Evolutionary conservation across 2,329 filamentous ascomycete species (phyloP).

Genomic region (Purpureocillium lavendulum): DNA sequence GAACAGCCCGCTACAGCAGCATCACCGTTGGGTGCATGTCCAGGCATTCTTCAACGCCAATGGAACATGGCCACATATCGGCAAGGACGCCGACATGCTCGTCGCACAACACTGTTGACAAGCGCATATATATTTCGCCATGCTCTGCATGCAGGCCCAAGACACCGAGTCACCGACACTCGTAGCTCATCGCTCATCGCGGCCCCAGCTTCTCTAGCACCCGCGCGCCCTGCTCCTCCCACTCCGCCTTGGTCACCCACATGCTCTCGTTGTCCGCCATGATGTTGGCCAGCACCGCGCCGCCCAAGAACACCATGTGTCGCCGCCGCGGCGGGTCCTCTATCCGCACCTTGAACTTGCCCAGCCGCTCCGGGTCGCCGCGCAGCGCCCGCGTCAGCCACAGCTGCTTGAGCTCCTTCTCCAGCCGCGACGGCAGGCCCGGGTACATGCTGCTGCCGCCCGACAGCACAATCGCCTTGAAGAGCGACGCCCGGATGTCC

Average conservation of each 20-base stretch:
- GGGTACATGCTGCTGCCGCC: constrained; percentile 99
- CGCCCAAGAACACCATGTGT: constrained; percentile 99
- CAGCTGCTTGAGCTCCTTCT: constrained; percentile 98
- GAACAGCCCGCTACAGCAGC: too few species aligned
- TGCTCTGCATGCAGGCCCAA: too few species aligned
- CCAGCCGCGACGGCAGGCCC: constrained; percentile 82
- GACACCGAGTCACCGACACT: too few species aligned
- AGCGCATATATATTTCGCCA: too few species aligned
- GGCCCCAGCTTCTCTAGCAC: constrained; percentile 89
- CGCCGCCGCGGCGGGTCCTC: constrained; percentile 91
- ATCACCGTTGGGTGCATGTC: too few species aligned
- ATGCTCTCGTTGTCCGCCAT: constrained; percentile 98
- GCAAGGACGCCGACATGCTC: too few species aligned
- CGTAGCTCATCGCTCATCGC: constrained; percentile 52
- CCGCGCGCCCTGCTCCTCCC: constrained; percentile 83
- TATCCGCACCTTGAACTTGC: constrained; percentile 99
- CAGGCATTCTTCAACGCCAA: too few species aligned
- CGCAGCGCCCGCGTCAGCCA: constrained; percentile 89
- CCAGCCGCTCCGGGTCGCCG: constrained; percentile 86
- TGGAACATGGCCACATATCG: too few species aligned
- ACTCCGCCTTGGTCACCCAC: constrained; percentile 97
- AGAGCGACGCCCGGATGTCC: constrained; percentile 85
- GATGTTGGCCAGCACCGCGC: constrained; percentile 93
- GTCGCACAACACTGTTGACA: too few species aligned
- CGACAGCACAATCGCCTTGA: constrained; percentile 94